Percentiles rank a stretch among this genome's conserved stretches.
Conservation (phyloP, 2,329 filamentous ascomycete genomes). For the Clonostachys rosea region DNA sequence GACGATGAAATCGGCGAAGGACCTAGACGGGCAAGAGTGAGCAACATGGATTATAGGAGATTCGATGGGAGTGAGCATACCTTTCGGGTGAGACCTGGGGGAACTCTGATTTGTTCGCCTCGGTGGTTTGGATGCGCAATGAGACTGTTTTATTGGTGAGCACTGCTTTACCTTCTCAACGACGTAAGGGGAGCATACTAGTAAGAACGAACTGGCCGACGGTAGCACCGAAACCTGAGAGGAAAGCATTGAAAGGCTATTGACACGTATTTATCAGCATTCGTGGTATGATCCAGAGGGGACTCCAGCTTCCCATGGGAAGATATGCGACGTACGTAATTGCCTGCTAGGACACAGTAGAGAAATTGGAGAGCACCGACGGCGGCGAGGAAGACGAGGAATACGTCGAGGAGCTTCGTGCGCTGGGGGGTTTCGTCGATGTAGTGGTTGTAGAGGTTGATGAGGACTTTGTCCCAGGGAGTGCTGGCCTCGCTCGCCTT, state of each 20-base stretch:
- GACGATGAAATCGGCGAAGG: constrained; percentile 94
- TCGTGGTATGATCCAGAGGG: neutral
- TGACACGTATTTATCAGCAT: neutral
- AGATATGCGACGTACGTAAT: constrained; percentile 70
- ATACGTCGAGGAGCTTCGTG: constrained; percentile 86
- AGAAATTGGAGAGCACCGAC: constrained; percentile 89
- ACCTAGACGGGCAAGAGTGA: constrained; percentile 42
- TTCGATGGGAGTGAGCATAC: constrained; percentile 33
- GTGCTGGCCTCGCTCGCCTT: constrained; percentile 16
- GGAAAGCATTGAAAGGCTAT: constrained; percentile 97
- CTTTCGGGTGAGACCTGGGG: constrained; percentile 74
- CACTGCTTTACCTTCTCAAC: neutral
- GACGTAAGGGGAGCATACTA: constrained; percentile 41
- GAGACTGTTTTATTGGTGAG: constrained; percentile 39
- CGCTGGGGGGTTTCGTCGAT: constrained; percentile 78
- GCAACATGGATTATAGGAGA: neutral
- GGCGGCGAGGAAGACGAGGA: constrained; percentile 80
- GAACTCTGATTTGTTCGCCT: constrained; percentile 76
- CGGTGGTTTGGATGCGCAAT: constrained; percentile 87
- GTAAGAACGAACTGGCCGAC: constrained; percentile 98
- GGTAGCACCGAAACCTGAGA: constrained; percentile 89
- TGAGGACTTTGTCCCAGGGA: constrained; percentile 54
- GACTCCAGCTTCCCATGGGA: neutral
- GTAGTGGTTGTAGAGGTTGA: constrained; percentile 75
- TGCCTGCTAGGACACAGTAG: constrained; percentile 88